These are phyloP conservation scores for Botrytis porri DNA, from an alignment of 2,329 filamentous ascomycete genomes.

Conservation along the genomic window DNA sequence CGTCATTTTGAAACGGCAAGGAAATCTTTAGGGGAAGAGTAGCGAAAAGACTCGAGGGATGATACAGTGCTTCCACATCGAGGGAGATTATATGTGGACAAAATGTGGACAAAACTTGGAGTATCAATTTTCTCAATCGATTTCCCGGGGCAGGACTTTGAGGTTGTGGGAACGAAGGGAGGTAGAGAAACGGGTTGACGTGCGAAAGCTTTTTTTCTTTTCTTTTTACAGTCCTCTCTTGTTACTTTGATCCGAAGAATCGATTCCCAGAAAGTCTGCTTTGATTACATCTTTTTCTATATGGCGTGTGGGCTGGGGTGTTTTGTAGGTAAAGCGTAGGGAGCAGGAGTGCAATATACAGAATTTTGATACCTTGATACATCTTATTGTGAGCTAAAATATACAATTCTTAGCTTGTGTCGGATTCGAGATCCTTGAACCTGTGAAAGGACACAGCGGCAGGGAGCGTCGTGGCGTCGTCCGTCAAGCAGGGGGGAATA, in stretches of 20 bases:
- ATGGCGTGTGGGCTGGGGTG: slow-evolving; percentile 6
- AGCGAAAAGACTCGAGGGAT: background rate
- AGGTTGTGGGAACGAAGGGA: background rate
- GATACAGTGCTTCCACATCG: background rate
- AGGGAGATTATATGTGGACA: background rate
- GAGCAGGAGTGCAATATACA: slow-evolving; percentile 12
- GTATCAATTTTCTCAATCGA: background rate
- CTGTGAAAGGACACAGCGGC: background rate
- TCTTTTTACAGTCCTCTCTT: slow-evolving; percentile 11
- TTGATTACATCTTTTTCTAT: slow-evolving; percentile 9
- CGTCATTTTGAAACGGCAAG: background rate
- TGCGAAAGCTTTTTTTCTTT: slow-evolving; percentile 1
- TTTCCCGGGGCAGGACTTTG: background rate
- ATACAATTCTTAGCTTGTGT: background rate
- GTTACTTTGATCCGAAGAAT: slow-evolving; percentile 15
- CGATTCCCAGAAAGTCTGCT: slow-evolving; percentile 11
- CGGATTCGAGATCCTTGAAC: background rate
- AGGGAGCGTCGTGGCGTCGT: background rate
- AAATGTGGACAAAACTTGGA: background rate
- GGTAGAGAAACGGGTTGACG: background rate
- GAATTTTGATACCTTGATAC: background rate
- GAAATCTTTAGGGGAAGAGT: background rate
- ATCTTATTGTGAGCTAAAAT: background rate
- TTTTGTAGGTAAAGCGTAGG: slow-evolving; percentile 15
- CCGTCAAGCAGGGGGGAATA: background rate